These are phyloP conservation scores for Tulasnella sp. DNA, from an alignment of 768 basidiomycete genomes.

Conservation along the genomic window DNA sequence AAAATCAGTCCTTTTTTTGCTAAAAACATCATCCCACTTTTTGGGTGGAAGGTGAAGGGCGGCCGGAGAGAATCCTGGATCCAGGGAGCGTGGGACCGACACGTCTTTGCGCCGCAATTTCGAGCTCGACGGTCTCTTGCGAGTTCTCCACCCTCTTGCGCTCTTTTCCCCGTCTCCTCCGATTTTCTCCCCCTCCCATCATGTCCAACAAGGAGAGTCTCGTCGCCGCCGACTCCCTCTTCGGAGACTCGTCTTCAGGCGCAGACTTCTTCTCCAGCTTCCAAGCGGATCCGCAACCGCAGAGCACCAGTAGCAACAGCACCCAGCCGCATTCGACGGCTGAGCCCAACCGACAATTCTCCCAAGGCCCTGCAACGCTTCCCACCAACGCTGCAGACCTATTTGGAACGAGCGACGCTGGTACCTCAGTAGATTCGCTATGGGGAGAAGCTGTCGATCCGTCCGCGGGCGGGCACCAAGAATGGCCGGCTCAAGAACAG, in stretches of 20 bases:
- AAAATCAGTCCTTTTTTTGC: neutral
- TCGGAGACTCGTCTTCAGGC: constrained; percentile 63
- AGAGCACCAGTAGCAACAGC: neutral
- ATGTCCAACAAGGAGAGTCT: constrained; percentile 31
- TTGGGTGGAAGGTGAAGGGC: neutral
- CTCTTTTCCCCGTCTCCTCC: constrained; percentile 3
- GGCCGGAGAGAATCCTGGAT: neutral
- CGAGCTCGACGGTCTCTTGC: constrained; percentile 2
- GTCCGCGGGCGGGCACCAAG: neutral
- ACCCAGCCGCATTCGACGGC: constrained; percentile 11
- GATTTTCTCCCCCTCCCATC: neutral
- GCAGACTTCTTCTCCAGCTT: constrained; percentile 67
- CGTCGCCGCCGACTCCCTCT: constrained; percentile 64
- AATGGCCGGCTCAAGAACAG: constrained; percentile 23
- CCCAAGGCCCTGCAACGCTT: constrained; percentile 20
- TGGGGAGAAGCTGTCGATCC: constrained; percentile 19
- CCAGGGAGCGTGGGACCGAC: constrained; percentile 2
- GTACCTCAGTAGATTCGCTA: constrained; percentile 19
- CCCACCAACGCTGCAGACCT: constrained; percentile 27
- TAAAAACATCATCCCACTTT: too few species aligned
- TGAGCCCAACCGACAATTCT: constrained; percentile 24
- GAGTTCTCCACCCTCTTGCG: constrained; percentile 16
- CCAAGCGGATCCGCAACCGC: constrained; percentile 39
- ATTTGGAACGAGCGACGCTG: constrained; percentile 18
- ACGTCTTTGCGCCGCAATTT: constrained; percentile 14